These are phyloP conservation scores for Quercus phellos DNA, from an alignment of 331 rosid species.

Conservation along the genomic window DNA sequence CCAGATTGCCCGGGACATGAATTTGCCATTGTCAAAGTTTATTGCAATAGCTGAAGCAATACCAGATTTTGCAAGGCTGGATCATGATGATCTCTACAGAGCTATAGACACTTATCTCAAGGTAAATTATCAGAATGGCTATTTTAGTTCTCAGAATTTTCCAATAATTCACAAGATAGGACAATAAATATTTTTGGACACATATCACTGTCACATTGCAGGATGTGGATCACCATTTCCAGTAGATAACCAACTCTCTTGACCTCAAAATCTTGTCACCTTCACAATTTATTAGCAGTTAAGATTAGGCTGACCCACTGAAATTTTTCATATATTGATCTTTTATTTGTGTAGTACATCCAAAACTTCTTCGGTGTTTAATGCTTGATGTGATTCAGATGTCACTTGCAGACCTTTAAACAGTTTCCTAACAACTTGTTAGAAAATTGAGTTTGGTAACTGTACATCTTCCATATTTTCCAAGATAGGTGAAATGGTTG, in stretches of 20 bases:
- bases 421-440: conserved; percentile 18
- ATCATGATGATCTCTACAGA: conserved; percentile 93
- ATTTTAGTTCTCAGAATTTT: conserved; percentile 1
- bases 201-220: conserved; percentile 38
- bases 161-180: not conserved
- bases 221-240: conserved; percentile 48
- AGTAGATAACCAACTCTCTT: conserved; percentile 81
- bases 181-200: conserved; percentile 5
- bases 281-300: conserved; percentile 39
- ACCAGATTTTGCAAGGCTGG: conserved; percentile 88
- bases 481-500: not conserved
- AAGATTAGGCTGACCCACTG: conserved; percentile 61
- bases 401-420: not conserved
- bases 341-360: conserved; percentile 24
- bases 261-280: conserved; percentile 78
- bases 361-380: conserved; percentile 22
- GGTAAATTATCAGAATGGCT: conserved; percentile 41
- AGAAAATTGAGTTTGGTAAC: conserved; percentile 22
- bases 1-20: conserved; percentile 72
- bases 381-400: not conserved
- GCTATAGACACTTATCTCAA: conserved; percentile 91
- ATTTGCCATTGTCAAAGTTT: conserved; percentile 69
- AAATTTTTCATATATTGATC: conserved; percentile 24
- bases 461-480: conserved; percentile 21
- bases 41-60: conserved; percentile 69